Percentiles rank a stretch among this genome's conserved stretches.
These are phyloP conservation scores for Yamadazyma dushanensis DNA, from an alignment of 1,139 yeast genomes.

Conservation along the genomic window DNA sequence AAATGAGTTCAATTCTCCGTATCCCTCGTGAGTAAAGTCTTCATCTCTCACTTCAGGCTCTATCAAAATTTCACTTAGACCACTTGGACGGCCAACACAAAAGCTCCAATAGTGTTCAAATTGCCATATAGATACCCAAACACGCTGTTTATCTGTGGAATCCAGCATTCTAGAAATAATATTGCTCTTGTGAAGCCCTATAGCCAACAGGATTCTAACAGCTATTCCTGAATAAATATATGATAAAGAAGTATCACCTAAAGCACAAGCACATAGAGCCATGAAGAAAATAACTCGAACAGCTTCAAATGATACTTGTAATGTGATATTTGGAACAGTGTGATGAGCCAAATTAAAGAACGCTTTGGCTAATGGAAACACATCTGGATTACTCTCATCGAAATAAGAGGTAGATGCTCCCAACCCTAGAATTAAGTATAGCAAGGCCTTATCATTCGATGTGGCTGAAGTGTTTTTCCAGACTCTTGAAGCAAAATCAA, in stretches of 20 bases:
- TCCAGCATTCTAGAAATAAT: constrained; percentile 5
- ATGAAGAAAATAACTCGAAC: constrained; percentile 12
- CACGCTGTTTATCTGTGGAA: constrained; percentile 8
- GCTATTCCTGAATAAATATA: constrained; percentile 14
- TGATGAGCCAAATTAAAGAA: constrained; percentile 13
- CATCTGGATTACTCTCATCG: constrained; percentile 11
- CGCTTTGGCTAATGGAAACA: constrained; percentile 13
- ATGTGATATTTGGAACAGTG: constrained; percentile 13
- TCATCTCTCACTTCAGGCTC: constrained; percentile 8
- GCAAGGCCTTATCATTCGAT: constrained; percentile 12
- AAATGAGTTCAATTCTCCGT: constrained; percentile 7
- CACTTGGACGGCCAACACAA: constrained; percentile 15
- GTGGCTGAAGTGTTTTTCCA: constrained; percentile 13
- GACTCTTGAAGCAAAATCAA: constrained; percentile 9
- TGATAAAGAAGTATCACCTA: constrained; percentile 15
- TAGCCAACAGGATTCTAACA: constrained; percentile 14
- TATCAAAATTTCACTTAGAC: constrained; percentile 9
- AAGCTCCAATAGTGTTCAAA: constrained; percentile 17
- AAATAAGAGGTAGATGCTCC: constrained; percentile 16
- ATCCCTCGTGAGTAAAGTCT: constrained; percentile 11
- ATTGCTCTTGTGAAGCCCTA: constrained; percentile 13
- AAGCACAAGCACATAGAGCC: constrained; percentile 12
- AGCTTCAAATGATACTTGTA: constrained; percentile 14
- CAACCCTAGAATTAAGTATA: constrained; percentile 11
- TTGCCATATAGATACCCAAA: constrained; percentile 15